Conservation (phyloP, 139 green algal species). For the Pseudopediastrum boryanum region DNA sequence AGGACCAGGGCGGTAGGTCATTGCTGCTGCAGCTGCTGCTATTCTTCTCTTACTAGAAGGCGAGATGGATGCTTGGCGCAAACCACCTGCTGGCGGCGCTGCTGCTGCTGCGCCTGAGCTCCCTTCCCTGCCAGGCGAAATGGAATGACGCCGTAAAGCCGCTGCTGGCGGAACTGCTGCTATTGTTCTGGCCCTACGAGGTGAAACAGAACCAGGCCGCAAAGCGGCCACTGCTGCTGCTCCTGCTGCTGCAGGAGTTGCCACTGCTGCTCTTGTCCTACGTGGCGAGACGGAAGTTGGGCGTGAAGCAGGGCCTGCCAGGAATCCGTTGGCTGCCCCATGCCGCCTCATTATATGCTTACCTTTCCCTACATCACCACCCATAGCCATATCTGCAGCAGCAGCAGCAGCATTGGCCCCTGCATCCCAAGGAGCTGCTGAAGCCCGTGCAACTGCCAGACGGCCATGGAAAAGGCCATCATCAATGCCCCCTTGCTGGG, state of each 20-base stretch:
- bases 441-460: too few species aligned
- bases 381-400: neutral
- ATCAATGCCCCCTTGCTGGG: too few species aligned
- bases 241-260: constrained; percentile 14
- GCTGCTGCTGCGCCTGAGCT: too few species aligned
- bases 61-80: neutral
- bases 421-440: neutral
- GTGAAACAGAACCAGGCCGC: constrained; percentile 37
- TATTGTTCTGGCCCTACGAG: constrained; percentile 11
- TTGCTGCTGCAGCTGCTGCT: neutral
- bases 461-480: too few species aligned
- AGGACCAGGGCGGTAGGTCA: too few species aligned
- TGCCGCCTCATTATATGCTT: too few species aligned
- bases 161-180: neutral
- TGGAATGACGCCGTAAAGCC: neutral
- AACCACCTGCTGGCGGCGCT: neutral
- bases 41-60: neutral
- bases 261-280: constrained; percentile 20
- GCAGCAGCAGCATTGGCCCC: neutral
- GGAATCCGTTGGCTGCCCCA: too few species aligned
- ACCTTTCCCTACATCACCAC: too few species aligned
- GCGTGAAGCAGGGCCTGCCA: neutral
- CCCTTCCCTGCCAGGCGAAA: neutral
- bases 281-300: neutral
- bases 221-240: constrained; percentile 56